Base-by-base conservation (phyloP, 169 alveolate species). In the Plasmodium inui region DNA sequence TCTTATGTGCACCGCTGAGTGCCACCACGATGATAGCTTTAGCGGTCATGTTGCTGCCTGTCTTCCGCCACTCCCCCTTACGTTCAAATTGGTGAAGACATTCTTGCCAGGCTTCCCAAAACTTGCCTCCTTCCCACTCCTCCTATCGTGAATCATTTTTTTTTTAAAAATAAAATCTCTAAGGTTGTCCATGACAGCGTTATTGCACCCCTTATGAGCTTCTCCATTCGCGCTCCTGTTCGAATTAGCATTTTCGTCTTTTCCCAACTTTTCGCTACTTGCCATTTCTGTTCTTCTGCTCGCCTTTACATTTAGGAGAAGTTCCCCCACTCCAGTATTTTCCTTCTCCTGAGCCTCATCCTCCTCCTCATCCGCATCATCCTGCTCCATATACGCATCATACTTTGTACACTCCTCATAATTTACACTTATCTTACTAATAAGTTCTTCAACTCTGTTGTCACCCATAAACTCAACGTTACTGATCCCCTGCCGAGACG, bases 391-490 rank as follows among this genome's bases (percentile, higher is more conserved):
- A 50, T 73, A 90, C 41, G 22, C 39, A 53, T 79, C 95, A 57
- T 95, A 92, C 28, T 93, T 83, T 8, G 37, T 90, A 37, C 91
- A 70, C 55, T 79, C 92, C 73, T 80, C 79, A 84, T 93, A 90
- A 30, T 88, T 95, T 14, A 22, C 71, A 79, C 88, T 83, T 14
- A 95, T 61, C 4, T 46, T 95, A 39, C 85, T 94, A 80, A 92
- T 53, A 32, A 95, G 96, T 30, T 90, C 81, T 28, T 72, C 83
- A 28, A 86, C 83, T 50, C 79, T 96, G 8, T 90, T 81, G 22
- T 88, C 93, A 14, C 92, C 92, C 32, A 81, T 88, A 83, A 80
- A 92, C 22, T 73, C 84, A 34, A 93, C 55, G 55, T 84, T 37
- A 74, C 55, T 83, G 14, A 79, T 22, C 22, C 41, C 39, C 6